Conservation (phyloP, 2,329 filamentous ascomycete genomes). For the Clarireedia hainanense region DNA sequence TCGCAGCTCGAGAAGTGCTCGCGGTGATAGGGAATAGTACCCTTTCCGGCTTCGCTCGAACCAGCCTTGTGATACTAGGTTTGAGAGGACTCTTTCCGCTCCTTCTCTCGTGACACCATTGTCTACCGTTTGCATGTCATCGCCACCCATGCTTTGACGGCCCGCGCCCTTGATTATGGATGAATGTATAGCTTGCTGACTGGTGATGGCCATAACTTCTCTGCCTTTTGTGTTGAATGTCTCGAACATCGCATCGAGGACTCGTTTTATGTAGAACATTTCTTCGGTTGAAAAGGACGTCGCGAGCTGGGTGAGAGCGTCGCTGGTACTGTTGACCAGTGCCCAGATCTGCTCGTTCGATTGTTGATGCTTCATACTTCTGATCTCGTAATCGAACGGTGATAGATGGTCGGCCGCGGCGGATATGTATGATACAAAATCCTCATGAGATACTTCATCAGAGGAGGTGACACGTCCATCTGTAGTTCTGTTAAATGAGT, state of each 20-base stretch:
- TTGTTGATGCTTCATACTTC: conserved; percentile 62
- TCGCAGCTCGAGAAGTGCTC: conserved; percentile 76
- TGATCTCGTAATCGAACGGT: conserved; percentile 81
- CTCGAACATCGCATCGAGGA: conserved; percentile 90
- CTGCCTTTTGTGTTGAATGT: conserved; percentile 71
- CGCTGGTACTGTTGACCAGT: conserved; percentile 80
- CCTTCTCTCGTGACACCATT: conserved; percentile 66
- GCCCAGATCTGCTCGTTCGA: conserved; percentile 65
- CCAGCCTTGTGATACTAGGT: conserved; percentile 75
- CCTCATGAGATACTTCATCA: conserved; percentile 58
- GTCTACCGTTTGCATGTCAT: conserved; percentile 31
- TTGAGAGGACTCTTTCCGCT: conserved; percentile 63
- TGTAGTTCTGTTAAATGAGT: not conserved
- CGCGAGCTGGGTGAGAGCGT: conserved; percentile 77
- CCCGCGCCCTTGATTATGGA: conserved; percentile 50
- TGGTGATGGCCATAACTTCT: conserved; percentile 76
- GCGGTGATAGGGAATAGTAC: conserved; percentile 69
- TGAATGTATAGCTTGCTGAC: conserved; percentile 67
- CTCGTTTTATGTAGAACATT: conserved; percentile 78
- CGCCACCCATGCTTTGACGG: conserved; percentile 21
- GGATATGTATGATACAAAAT: conserved; percentile 61
- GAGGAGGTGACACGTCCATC: conserved; percentile 41
- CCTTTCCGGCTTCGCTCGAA: conserved; percentile 64
- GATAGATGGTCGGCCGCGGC: conserved; percentile 66
- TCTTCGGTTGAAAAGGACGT: conserved; percentile 76